phyloP scores from a whole-genome alignment of 2,329 filamentous ascomycete genomes.

The Dactylella cylindrospora region DNA sequence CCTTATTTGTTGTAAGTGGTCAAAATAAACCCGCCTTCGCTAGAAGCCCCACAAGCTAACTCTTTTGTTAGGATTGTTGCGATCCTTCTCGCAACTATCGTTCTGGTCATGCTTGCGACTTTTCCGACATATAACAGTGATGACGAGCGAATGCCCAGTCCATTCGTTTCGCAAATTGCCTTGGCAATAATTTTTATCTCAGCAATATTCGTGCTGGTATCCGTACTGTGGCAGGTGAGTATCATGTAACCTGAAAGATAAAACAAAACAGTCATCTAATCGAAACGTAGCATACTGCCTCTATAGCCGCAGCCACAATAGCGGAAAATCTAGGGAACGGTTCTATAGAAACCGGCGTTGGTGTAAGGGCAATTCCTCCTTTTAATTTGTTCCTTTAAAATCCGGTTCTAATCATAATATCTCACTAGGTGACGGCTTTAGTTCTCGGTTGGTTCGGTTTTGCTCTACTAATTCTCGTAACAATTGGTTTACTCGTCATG shows the following conservation, averaged over 20 bases:
- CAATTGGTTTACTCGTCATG: conserved; percentile 92
- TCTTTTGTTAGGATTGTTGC: conserved; percentile 74
- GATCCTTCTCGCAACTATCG: conserved; percentile 94
- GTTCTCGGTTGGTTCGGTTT: conserved; percentile 98
- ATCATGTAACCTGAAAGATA: background rate
- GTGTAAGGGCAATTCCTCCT: conserved; percentile 58
- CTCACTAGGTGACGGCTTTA: conserved; percentile 68
- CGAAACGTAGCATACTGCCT: conserved; percentile 72
- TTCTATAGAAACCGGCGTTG: conserved; percentile 80
- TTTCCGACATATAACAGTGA: conserved; percentile 98
- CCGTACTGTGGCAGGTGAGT: conserved; percentile 69
- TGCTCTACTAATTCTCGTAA: conserved; percentile 87
- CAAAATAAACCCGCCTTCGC: background rate
- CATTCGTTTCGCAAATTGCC: conserved; percentile 87
- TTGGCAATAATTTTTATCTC: conserved; percentile 86
- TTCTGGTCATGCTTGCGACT: conserved; percentile 88
- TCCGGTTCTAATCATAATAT: background rate
- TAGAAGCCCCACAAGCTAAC: background rate
- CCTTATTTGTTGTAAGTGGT: conserved; percentile 82
- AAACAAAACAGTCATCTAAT: background rate
- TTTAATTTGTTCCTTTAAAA: background rate
- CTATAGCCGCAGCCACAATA: conserved; percentile 89
- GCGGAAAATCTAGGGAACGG: conserved; percentile 91
- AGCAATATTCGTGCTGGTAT: conserved; percentile 71
- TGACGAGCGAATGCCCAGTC: conserved; percentile 79